Evolutionary conservation across 139 green algal species (phyloP), one percentile per base, ranked within the genome.

Genomic region (Chlamydomonas sp.): DNA sequence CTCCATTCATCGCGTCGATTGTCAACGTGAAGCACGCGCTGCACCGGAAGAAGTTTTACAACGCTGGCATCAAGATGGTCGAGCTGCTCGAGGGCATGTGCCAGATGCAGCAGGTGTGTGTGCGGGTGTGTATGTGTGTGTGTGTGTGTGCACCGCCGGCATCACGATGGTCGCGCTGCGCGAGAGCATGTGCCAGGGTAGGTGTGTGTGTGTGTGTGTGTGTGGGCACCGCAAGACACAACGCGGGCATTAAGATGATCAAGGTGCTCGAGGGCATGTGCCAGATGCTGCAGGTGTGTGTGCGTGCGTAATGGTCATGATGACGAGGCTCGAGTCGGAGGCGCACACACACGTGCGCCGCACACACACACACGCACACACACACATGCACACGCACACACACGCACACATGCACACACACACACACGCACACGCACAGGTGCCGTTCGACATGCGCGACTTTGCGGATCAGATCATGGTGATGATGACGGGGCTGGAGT

Each of bases 1-100:
- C 72, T 33, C 73, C 77, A 36, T 79, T 83, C 58, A 47, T 54
- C 30, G 30, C 69, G 58, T 35, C 31, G 28, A 73, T 76, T 59
- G 61, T 83, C 72, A 83, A 83, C 65, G 77, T 83, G 26, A 83
- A 83, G 77, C 77, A 83, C 63, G 72, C 72, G 38, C 50, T 78
- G 50, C 72, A 76, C 39, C 76, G 76, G 54, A 82, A 82, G 76
- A 75, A 77, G 70, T 58, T 67, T 6, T 76, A 72, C 62, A 70
- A 2, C 1, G 47, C 71, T 20, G 71, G 71, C 10, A 36, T 71
- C 3, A 71, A 76, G 48, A 29, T 76, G 61, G 49, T 76, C 2
- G 70, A 77, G 22, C 48, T 73, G 39, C 38, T 81, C 34, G 76
- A 77, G 60, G 47, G 73, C 35, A 82, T 82, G 54, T 76, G 72